phyloP scores from a whole-genome alignment of 305 asterid genomes.

The Nicotiana rustica region DNA sequence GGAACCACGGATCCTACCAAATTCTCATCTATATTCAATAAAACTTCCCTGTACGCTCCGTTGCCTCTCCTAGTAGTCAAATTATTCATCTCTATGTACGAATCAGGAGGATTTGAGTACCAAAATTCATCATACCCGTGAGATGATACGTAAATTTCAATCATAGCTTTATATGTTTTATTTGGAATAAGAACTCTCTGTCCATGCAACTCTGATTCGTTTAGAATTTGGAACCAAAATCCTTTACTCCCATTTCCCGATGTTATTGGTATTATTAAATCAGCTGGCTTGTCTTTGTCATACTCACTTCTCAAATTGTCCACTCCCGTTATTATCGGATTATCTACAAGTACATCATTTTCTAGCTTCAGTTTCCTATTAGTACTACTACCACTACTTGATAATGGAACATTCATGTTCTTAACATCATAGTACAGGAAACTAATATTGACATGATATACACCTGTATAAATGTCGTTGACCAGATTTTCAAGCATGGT shows the following conservation, averaged over 20 bases:
- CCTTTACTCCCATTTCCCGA: constrained; percentile 64
- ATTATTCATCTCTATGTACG: constrained; percentile 54
- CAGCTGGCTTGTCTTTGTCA: constrained; percentile 63
- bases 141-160: constrained; percentile 76
- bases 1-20: constrained; percentile 79
- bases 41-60: constrained; percentile 80
- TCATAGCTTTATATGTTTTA: constrained; percentile 76
- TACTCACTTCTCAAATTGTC: not conserved
- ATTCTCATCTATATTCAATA: constrained; percentile 62
- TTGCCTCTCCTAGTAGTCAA: constrained; percentile 56
- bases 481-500: constrained; percentile 83
- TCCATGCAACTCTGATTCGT: constrained; percentile 54
- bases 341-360: not conserved
- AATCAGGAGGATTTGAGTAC: constrained; percentile 89
- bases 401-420: constrained; percentile 14
- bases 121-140: constrained; percentile 88
- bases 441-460: constrained; percentile 61
- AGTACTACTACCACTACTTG: not conserved
- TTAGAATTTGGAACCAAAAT: constrained; percentile 73
- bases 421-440: constrained; percentile 57
- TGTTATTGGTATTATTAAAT: constrained; percentile 68
- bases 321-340: not conserved
- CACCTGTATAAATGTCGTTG: constrained; percentile 67
- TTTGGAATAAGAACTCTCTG: constrained; percentile 58
- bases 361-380: constrained; percentile 19